A percentile compares a stretch with the other conserved stretches of the same genome.
These are phyloP conservation scores for Aspergillus quadricinctus DNA, from an alignment of 2,329 filamentous ascomycete genomes.

Conservation along the genomic window DNA sequence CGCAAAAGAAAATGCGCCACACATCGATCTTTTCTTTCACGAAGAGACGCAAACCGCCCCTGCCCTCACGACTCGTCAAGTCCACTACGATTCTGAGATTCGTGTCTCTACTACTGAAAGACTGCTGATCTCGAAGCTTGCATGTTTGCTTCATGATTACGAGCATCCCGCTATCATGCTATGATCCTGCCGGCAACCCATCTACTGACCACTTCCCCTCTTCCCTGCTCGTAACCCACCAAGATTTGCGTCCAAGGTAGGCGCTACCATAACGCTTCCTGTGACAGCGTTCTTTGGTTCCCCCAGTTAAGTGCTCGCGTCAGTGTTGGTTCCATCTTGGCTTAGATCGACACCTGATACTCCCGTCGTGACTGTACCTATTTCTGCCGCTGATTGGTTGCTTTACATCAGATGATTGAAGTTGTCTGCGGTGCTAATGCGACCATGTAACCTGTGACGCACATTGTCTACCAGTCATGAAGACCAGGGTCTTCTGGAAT, in stretches of 20 bases:
- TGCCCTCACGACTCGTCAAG: conserved; percentile 1
- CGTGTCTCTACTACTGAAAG: background rate
- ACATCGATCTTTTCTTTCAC: conserved; percentile 5
- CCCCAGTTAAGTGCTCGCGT: conserved; percentile 1
- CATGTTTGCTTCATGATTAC: background rate
- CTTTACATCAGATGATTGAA: conserved; percentile 19
- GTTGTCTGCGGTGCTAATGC: conserved; percentile 20
- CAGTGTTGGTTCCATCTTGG: conserved; percentile 5
- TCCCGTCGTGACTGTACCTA: background rate
- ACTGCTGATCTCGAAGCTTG: background rate
- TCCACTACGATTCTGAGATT: background rate
- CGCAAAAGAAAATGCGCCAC: conserved; percentile 7
- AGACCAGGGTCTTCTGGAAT: background rate
- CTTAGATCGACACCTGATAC: conserved; percentile 8
- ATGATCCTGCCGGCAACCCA: background rate
- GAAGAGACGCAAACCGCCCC: background rate
- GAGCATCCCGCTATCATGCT: background rate
- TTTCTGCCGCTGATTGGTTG: conserved; percentile 6
- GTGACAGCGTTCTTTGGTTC: background rate
- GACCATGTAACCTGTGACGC: conserved; percentile 11
- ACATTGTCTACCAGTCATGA: conserved; percentile 5
- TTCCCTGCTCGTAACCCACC: background rate
- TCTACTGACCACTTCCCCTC: background rate
- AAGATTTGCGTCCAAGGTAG: background rate
- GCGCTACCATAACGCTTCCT: background rate